A percentile compares a stretch with the other conserved stretches of the same genome.
Evolutionary conservation across 75 land plant species (phyloP).

Genomic region (Selaginella moellendorffii): DNA sequence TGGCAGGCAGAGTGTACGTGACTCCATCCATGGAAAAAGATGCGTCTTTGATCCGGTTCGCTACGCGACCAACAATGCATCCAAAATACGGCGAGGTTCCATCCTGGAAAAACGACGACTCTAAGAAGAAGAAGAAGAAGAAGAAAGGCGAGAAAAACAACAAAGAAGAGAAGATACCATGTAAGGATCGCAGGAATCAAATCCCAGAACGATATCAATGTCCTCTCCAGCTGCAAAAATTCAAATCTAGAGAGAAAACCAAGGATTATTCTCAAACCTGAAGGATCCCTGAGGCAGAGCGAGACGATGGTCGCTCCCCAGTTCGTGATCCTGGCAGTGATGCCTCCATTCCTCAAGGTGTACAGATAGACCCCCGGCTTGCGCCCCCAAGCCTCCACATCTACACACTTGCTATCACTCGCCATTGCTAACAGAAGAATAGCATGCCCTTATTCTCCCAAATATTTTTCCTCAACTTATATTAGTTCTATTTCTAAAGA

Average conservation of each 20-base stretch:
- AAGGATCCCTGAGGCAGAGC: conserved; percentile 47
- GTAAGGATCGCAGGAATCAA: conserved; percentile 76
- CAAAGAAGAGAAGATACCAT: conserved; percentile 26
- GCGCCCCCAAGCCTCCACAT: background rate
- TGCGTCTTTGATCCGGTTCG: conserved; percentile 52
- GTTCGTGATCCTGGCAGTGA: conserved; percentile 49
- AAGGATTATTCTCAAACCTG: conserved; percentile 41
- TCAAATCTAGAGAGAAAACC: background rate
- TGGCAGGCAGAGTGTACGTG: conserved; percentile 28
- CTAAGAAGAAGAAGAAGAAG: background rate
- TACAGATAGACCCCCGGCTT: background rate
- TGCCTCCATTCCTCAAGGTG: conserved; percentile 59
- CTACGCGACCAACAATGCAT: conserved; percentile 58
- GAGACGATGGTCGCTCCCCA: conserved; percentile 73
- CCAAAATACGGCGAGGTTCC: conserved; percentile 58
- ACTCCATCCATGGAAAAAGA: conserved; percentile 37
- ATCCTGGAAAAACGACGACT: conserved; percentile 31
- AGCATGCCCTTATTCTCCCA: no score
- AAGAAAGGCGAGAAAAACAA: background rate
- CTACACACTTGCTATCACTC: background rate
- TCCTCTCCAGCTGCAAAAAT: conserved; percentile 36
- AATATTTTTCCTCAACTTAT: no score
- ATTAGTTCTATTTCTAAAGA: no score
- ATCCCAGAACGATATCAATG: conserved; percentile 89
- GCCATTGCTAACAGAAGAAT: no score